A percentile compares a stretch with the other conserved stretches of the same genome.
phyloP scores from a whole-genome alignment of 371 early-diverging fungal genomes.

The Encephalitozoon hellem region DNA sequence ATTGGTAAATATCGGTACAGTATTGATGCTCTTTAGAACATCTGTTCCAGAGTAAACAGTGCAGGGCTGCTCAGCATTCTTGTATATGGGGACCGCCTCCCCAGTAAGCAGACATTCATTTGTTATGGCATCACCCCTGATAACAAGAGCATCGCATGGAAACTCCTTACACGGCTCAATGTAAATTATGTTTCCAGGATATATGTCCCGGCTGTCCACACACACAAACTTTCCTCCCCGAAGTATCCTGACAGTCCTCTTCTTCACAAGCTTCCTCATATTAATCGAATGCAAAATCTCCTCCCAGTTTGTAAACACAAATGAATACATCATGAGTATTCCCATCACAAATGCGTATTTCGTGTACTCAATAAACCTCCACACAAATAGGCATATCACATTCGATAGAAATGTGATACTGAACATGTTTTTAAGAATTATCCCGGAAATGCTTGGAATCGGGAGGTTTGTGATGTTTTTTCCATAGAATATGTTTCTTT shows the following conservation, averaged over 20 bases:
- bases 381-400: slow-evolving; percentile 46
- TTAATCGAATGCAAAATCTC: slow-evolving; percentile 37
- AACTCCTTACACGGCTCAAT: slow-evolving; percentile 59
- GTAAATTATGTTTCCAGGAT: slow-evolving; percentile 52
- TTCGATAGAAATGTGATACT: slow-evolving; percentile 41
- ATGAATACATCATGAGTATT: slow-evolving; percentile 35
- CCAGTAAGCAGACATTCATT: slow-evolving; percentile 98
- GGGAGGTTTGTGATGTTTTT: slow-evolving; percentile 39
- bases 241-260: slow-evolving; percentile 29
- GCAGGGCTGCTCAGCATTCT: slow-evolving; percentile 55
- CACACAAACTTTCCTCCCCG: slow-evolving; percentile 24
- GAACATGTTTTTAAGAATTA: slow-evolving; percentile 32
- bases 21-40: slow-evolving; percentile 37
- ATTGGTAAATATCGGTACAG: background rate
- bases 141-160: slow-evolving; percentile 82
- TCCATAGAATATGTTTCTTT: slow-evolving; percentile 55
- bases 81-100: slow-evolving; percentile 78
- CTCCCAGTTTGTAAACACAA: slow-evolving; percentile 28
- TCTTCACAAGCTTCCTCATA: slow-evolving; percentile 14
- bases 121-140: slow-evolving; percentile 88
- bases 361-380: slow-evolving; percentile 47
- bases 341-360: slow-evolving; percentile 51
- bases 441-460: background rate
- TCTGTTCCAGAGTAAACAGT: slow-evolving; percentile 45
- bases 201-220: slow-evolving; percentile 36